phyloP scores from a whole-genome alignment of 805 yeast species.

The Hanseniaspora hatyaiensis region DNA sequence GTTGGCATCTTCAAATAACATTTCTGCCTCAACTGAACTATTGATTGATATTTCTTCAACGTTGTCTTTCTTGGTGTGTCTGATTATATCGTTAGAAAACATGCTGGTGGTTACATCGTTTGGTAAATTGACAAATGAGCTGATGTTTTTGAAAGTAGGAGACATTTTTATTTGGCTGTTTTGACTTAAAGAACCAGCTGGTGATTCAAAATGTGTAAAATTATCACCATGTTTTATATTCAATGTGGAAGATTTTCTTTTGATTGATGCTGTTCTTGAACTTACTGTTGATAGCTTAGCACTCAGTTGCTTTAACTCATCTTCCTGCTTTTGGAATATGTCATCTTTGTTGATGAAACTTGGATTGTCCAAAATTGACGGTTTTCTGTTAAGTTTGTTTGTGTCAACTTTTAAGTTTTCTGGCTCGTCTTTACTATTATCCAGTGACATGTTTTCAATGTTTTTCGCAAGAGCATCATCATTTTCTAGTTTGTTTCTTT shows the following conservation, averaged over 20 bases:
- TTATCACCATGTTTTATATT: neutral
- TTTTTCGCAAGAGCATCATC: too few relatives aligned
- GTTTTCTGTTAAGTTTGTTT: neutral
- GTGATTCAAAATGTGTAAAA: neutral
- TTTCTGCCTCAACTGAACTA: conserved; percentile 8
- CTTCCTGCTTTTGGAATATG: conserved; percentile 9
- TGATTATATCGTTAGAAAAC: too few relatives aligned
- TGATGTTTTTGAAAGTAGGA: conserved; percentile 1
- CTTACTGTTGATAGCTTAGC: conserved; percentile 1
- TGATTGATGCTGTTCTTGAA: neutral
- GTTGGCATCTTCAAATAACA: conserved; percentile 7
- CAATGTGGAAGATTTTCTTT: neutral
- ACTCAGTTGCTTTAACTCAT: conserved; percentile 8
- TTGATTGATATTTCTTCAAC: neutral
- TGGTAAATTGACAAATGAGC: neutral
- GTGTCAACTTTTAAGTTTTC: neutral
- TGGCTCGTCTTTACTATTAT: neutral
- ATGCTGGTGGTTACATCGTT: neutral
- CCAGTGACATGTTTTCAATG: too few relatives aligned
- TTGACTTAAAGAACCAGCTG: neutral
- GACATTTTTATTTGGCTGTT: neutral
- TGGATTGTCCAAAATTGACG: neutral
- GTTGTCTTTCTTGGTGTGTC: neutral
- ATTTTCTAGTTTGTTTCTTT: too few relatives aligned
- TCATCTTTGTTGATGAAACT: conserved; percentile 14